Evolutionary conservation across 345 rosid genomes (phyloP).

Genomic region (Moricandia moricandioides): DNA sequence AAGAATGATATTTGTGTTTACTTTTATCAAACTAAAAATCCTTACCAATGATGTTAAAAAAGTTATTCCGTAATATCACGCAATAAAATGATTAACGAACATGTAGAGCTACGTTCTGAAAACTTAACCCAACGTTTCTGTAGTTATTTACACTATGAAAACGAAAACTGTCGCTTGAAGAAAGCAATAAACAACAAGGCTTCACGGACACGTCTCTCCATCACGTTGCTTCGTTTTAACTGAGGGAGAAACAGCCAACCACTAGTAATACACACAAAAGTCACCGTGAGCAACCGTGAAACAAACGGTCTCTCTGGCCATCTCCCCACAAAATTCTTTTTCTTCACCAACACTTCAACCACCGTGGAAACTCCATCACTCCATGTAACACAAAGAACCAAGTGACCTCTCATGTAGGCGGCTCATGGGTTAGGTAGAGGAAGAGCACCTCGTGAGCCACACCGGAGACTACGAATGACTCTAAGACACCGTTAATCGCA

Average conservation of each 20-base stretch:
- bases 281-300: constrained; percentile 25
- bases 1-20: neutral
- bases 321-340: neutral
- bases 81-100: neutral
- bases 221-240: neutral
- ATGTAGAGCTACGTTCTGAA: neutral
- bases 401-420: constrained; percentile 63
- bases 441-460: constrained; percentile 54
- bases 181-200: neutral
- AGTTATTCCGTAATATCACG: neutral
- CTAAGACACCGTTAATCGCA: neutral
- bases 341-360: constrained; percentile 44
- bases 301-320: neutral
- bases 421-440: constrained; percentile 29
- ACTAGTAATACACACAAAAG: constrained; percentile 1
- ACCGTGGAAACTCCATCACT: constrained; percentile 46
- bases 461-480: constrained; percentile 53
- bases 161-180: neutral
- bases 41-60: neutral
- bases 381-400: constrained; percentile 61
- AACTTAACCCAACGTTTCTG: neutral
- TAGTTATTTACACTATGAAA: neutral
- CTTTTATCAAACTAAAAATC: neutral
- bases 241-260: neutral
- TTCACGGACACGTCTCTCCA: neutral